A percentile compares a stretch with the other conserved stretches of the same genome.
These are phyloP conservation scores for Rosa chinensis DNA, from an alignment of 306 rosid genomes.

Conservation along the genomic window DNA sequence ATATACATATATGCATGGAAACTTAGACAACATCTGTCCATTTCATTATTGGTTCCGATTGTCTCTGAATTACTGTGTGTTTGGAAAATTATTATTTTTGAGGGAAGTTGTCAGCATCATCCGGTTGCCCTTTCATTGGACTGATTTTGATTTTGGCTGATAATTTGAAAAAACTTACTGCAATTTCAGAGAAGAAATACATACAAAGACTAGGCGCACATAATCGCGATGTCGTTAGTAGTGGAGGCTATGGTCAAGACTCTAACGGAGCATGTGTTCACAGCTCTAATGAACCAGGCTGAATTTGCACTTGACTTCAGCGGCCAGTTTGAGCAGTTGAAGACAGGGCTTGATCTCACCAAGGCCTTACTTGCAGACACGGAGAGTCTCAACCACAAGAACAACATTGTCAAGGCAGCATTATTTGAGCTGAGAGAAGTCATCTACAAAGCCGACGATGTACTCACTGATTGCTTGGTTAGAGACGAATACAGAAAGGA, in stretches of 20 bases:
- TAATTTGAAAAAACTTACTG: no score
- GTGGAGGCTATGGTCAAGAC: background rate
- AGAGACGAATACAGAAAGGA: conserved; percentile 4
- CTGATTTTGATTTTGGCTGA: no score
- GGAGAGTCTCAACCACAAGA: background rate
- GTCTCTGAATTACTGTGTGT: no score
- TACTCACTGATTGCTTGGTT: conserved; percentile 16
- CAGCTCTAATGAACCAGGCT: background rate
- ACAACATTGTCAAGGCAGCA: background rate
- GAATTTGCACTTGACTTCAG: background rate
- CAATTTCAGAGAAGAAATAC: no score
- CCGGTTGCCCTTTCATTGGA: no score
- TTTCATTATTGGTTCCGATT: no score
- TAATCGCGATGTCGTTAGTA: background rate
- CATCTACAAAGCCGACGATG: conserved; percentile 17
- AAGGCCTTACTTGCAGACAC: background rate
- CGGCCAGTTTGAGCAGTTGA: conserved; percentile 16
- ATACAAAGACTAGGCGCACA: no score
- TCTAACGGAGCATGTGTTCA: background rate
- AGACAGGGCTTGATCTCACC: conserved; percentile 12
- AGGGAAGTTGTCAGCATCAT: no score
- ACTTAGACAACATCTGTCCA: no score
- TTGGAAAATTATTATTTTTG: no score
- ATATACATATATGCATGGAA: no score
- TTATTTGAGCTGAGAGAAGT: conserved; percentile 1